These are phyloP conservation scores for Backusella tarrabulga DNA, from an alignment of 192 early-diverging fungal genomes.

Conservation along the genomic window DNA sequence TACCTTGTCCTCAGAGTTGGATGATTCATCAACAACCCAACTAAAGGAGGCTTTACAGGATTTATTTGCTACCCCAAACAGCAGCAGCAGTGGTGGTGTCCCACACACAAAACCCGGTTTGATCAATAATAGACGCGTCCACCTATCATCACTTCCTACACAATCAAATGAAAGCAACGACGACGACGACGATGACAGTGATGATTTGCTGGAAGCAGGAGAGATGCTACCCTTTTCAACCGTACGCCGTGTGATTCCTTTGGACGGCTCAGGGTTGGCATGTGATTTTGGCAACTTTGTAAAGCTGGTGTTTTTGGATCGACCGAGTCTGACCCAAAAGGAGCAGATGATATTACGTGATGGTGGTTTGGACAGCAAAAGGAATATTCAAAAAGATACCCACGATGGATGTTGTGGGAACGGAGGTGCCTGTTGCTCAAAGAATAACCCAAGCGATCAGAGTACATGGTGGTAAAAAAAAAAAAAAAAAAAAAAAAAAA, in stretches of 20 bases:
- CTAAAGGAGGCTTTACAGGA: neutral
- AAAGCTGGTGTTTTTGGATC: constrained; percentile 22
- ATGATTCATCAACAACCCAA: neutral
- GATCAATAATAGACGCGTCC: neutral
- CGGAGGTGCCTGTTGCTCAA: neutral
- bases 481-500: neutral
- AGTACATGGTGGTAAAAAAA: neutral
- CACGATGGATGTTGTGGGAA: neutral
- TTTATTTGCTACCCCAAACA: neutral
- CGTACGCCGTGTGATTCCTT: constrained; percentile 20
- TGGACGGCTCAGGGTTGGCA: constrained; percentile 28
- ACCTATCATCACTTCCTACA: neutral
- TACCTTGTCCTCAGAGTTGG: too few species aligned
- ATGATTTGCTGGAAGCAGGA: constrained; percentile 17
- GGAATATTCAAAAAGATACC: neutral
- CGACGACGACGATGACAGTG: neutral
- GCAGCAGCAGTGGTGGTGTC: too few species aligned
- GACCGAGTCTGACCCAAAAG: constrained; percentile 2
- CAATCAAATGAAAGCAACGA: neutral
- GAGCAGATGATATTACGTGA: neutral
- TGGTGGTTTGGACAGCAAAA: too few species aligned
- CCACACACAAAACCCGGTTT: neutral
- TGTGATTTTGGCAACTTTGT: constrained; percentile 41
- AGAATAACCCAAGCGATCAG: neutral
- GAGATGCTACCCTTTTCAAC: constrained; percentile 29